phyloP scores from a whole-genome alignment of 768 basidiomycete species.

The Trametes cubensis region DNA sequence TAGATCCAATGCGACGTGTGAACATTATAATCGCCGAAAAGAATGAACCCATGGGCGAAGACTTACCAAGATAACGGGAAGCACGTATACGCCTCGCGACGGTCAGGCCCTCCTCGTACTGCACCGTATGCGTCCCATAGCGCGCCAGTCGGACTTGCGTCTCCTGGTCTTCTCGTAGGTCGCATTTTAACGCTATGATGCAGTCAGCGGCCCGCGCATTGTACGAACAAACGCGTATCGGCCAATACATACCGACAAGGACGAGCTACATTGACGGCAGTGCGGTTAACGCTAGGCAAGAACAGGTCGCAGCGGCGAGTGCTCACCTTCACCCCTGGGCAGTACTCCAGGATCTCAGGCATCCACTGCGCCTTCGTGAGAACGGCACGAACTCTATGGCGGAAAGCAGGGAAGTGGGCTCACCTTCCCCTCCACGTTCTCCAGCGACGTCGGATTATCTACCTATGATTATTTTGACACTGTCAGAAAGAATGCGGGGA shows the following conservation, averaged over 20 bases:
- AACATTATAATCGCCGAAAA: not conserved
- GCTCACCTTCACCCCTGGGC: constrained; percentile 90
- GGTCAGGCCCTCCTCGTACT: constrained; percentile 91
- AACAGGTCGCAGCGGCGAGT: constrained; percentile 3
- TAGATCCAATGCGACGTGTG: constrained; percentile 1
- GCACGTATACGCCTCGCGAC: constrained; percentile 90
- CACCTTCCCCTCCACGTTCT: constrained; percentile 95
- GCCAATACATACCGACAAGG: constrained; percentile 72
- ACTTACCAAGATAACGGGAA: constrained; percentile 85
- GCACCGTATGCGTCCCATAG: constrained; percentile 70
- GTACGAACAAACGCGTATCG: not conserved
- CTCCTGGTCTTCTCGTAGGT: constrained; percentile 82
- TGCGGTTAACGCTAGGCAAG: too few relatives aligned
- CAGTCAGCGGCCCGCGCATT: not conserved
- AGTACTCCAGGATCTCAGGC: constrained; percentile 88
- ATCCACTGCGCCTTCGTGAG: constrained; percentile 71
- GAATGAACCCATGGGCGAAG: not conserved
- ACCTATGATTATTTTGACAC: constrained; percentile 49
- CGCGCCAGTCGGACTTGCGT: constrained; percentile 74
- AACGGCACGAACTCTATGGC: not conserved
- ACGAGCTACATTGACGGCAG: constrained; percentile 56
- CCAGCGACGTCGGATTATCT: constrained; percentile 92
- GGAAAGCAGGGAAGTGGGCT: not conserved
- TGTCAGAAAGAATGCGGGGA: not conserved
- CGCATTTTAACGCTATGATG: constrained; percentile 85